Conservation (phyloP, 2,329 filamentous ascomycete species). For the Botrytis porri region DNA sequence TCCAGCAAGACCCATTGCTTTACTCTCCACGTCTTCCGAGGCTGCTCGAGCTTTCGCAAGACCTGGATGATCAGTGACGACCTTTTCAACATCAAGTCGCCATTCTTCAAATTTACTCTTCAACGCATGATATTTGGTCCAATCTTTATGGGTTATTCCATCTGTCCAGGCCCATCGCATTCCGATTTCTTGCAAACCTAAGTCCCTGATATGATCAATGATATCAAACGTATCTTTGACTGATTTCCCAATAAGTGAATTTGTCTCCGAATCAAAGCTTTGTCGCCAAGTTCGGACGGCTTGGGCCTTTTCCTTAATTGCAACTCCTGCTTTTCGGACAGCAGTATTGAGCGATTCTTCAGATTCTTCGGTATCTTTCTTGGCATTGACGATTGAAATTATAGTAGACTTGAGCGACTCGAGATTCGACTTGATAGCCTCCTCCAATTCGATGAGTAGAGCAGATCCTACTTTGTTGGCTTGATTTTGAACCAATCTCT, state of each 20-base stretch:
- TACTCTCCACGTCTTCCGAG: conserved; percentile 67
- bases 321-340: conserved; percentile 56
- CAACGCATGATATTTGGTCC: conserved; percentile 89
- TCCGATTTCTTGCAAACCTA: conserved; percentile 70
- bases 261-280: conserved; percentile 56
- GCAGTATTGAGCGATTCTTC: conserved; percentile 51
- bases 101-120: conserved; percentile 81
- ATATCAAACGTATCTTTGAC: conserved; percentile 64
- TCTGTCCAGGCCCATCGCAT: conserved; percentile 92
- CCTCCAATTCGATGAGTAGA: conserved; percentile 66
- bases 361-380: conserved; percentile 48
- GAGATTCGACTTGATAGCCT: conserved; percentile 62
- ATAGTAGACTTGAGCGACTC: conserved; percentile 65
- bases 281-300: conserved; percentile 61
- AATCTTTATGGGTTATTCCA: conserved; percentile 93
- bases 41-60: conserved; percentile 66
- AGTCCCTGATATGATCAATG: conserved; percentile 64
- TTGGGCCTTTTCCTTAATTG: conserved; percentile 63
- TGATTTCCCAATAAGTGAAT: conserved; percentile 54
- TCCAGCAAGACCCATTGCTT: conserved; percentile 77
- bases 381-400: conserved; percentile 53
- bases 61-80: conserved; percentile 71
- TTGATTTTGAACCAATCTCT: conserved; percentile 62
- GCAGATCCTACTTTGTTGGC: conserved; percentile 63
- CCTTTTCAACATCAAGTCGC: conserved; percentile 75